These are phyloP conservation scores for Tylopilus sp. DNA, from an alignment of 1,284 basidiomycete species.

Conservation along the genomic window DNA sequence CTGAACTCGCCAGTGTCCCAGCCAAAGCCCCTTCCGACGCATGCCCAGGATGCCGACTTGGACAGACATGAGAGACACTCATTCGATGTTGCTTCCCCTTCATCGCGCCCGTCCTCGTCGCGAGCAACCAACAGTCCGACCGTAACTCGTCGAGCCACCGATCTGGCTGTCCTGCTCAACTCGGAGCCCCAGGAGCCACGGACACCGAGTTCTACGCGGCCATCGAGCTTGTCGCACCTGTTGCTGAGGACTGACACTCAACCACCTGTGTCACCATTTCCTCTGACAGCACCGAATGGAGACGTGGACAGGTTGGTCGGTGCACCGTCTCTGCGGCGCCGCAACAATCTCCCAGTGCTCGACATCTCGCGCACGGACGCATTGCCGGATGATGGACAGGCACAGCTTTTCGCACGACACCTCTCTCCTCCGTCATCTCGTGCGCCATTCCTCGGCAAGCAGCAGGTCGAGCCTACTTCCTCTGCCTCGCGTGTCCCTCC, in stretches of 20 bases:
- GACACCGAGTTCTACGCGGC: conserved; percentile 39
- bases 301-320: conserved; percentile 41
- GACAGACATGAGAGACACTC: conserved; percentile 31
- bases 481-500: conserved; percentile 25
- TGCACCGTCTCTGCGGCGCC: conserved; percentile 39
- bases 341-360: conserved; percentile 31
- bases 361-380: conserved; percentile 31
- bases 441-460: conserved; percentile 27
- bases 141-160: conserved; percentile 59
- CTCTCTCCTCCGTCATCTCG: conserved; percentile 27
- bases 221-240: conserved; percentile 50
- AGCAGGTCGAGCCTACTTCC: conserved; percentile 24
- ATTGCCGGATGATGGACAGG: conserved; percentile 19
- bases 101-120: conserved; percentile 36
- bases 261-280: conserved; percentile 12
- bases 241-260: conserved; percentile 38
- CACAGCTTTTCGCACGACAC: conserved; percentile 30
- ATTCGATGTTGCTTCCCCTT: conserved; percentile 32
- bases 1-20: conserved; percentile 57
- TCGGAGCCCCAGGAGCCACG: conserved; percentile 45
- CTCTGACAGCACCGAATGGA: conserved; percentile 10
- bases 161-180: conserved; percentile 68
- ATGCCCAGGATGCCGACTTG: conserved; percentile 27
- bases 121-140: conserved; percentile 42
- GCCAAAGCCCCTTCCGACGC: conserved; percentile 28